Percentiles rank a stretch among this genome's conserved stretches.
phyloP scores from a whole-genome alignment of 768 basidiomycete genomes.

The Suillus sp. region DNA sequence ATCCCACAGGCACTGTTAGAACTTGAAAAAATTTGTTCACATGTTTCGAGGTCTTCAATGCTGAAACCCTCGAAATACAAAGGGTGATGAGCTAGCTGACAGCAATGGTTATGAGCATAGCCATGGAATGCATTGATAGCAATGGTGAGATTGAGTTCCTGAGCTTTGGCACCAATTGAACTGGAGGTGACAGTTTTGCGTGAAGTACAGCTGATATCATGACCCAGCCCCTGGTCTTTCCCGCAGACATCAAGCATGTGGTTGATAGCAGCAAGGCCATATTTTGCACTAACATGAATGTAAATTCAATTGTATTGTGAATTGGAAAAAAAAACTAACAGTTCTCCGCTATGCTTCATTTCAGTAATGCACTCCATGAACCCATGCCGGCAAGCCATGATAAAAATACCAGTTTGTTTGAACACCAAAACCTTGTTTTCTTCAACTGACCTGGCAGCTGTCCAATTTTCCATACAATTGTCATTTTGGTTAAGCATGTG shows the following conservation, averaged over 20 bases:
- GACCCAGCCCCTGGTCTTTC: no score
- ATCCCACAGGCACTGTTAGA: no score
- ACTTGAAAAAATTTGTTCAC: no score
- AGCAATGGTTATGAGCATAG: no score
- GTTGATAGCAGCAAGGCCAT: conserved; percentile 20
- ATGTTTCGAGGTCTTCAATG: no score
- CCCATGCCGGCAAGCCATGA: conserved; percentile 37
- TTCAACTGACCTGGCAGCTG: conserved; percentile 26
- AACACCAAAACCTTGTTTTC: conserved; percentile 39
- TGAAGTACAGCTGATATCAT: no score
- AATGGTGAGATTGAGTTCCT: no score
- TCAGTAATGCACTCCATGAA: conserved; percentile 33
- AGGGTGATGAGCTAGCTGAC: no score
- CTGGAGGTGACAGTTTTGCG: no score
- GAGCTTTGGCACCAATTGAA: no score
- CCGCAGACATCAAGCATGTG: conserved; percentile 26
- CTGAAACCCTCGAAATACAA: no score
- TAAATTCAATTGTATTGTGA: not conserved
- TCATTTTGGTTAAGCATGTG: not conserved
- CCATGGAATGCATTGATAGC: no score
- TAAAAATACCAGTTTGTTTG: conserved; percentile 40
- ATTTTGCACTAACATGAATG: not conserved
- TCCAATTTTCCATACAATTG: conserved; percentile 37
- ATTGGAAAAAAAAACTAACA: conserved; percentile 30
- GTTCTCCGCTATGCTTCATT: conserved; percentile 39